phyloP scores from a whole-genome alignment of 2,329 filamentous ascomycete species.

The Aspergillus arachidicola region DNA sequence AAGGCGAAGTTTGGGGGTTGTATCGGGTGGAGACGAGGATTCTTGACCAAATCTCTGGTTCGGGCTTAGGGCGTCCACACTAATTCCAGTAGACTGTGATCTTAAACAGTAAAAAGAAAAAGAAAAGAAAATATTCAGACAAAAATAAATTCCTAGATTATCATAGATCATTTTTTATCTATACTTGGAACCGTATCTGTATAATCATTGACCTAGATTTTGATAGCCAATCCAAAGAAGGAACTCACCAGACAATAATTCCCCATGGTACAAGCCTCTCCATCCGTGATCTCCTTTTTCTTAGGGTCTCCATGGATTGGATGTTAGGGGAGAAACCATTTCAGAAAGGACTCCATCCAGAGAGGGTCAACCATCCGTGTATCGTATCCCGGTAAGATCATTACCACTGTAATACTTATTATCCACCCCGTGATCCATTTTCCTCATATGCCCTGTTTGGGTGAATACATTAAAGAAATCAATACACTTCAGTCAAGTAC shows the following conservation, averaged over 20 bases:
- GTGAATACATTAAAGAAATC: background rate
- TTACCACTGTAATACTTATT: background rate
- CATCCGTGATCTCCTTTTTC: background rate
- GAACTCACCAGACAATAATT: background rate
- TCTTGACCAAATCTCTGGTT: background rate
- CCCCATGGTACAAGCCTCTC: background rate
- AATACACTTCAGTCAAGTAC: background rate
- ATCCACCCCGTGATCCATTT: background rate
- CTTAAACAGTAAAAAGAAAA: background rate
- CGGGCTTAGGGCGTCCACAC: background rate
- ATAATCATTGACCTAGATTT: background rate
- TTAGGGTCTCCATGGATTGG: background rate
- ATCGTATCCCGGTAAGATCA: background rate
- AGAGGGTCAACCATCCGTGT: background rate
- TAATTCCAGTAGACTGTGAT: background rate
- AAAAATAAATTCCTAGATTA: background rate
- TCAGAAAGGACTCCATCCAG: background rate
- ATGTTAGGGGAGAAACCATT: background rate
- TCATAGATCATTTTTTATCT: background rate
- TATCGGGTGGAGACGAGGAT: background rate
- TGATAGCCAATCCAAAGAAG: background rate
- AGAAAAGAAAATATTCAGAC: conserved; percentile 1
- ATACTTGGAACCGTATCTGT: background rate
- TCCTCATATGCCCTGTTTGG: background rate
- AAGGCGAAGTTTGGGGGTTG: background rate